Evolutionary conservation across 1,284 basidiomycete species (phyloP).

Genomic region (Cryptococcus sp.): DNA sequence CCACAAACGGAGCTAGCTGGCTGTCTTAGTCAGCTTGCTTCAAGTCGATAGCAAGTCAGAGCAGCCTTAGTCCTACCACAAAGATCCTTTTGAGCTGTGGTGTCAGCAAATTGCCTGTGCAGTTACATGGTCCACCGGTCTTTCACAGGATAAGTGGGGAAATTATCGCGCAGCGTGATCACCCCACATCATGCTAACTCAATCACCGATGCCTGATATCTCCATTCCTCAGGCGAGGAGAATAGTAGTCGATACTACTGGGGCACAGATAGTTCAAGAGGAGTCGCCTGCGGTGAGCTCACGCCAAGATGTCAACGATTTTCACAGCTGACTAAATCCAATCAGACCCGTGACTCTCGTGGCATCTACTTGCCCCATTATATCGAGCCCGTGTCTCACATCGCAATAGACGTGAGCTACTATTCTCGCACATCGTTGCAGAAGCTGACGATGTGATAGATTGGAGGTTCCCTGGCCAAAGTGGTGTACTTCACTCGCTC

Average conservation of each 20-base stretch:
- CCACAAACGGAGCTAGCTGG: too few species aligned
- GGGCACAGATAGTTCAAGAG: slow-evolving; percentile 84
- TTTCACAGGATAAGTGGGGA: not conserved
- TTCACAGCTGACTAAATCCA: not conserved
- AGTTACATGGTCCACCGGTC: slow-evolving; percentile 5
- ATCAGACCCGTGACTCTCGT: slow-evolving; percentile 82
- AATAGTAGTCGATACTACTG: slow-evolving; percentile 55
- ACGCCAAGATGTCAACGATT: not conserved
- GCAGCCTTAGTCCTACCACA: too few species aligned
- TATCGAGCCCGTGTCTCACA: slow-evolving; percentile 94
- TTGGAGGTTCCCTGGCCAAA: slow-evolving; percentile 96
- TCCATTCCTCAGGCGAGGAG: slow-evolving; percentile 51
- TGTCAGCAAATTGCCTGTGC: too few species aligned
- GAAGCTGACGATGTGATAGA: slow-evolving; percentile 57
- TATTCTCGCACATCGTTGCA: not conserved
- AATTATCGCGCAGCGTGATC: too few species aligned
- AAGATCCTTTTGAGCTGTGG: too few species aligned
- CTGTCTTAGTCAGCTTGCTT: too few species aligned
- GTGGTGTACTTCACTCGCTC: slow-evolving; percentile 98
- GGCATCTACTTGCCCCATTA: slow-evolving; percentile 95
- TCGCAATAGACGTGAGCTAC: slow-evolving; percentile 86
- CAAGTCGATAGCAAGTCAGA: too few species aligned
- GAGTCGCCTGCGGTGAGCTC: slow-evolving; percentile 79
- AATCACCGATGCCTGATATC: slow-evolving; percentile 40
- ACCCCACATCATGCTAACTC: slow-evolving; percentile 9